Evolutionary conservation across 2,329 filamentous ascomycete genomes (phyloP).

Genomic region (Ceratocystis harringtonii): DNA sequence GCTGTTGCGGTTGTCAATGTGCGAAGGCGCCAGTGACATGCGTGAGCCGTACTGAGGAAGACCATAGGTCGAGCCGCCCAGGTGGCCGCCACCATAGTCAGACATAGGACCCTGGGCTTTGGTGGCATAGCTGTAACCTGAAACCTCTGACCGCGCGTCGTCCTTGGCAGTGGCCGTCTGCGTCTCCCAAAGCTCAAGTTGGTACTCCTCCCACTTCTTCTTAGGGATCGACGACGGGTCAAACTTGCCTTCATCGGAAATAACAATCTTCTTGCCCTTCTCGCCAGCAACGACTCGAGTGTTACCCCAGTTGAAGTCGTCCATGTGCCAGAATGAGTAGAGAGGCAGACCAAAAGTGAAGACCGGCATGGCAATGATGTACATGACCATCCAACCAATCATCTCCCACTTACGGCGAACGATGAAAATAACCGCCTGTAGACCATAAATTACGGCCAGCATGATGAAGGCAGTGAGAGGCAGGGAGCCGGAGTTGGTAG

Average conservation of each 20-base stretch:
- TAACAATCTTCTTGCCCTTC: conserved; percentile 77
- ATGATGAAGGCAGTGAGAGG: conserved; percentile 81
- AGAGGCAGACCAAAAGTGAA: conserved; percentile 83
- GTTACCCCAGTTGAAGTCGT: conserved; percentile 99
- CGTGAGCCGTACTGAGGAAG: conserved; percentile 39
- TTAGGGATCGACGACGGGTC: conserved; percentile 82
- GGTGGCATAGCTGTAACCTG: conserved; percentile 88
- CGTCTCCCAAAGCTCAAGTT: conserved; percentile 92
- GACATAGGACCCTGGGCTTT: conserved; percentile 52
- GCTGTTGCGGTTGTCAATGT: conserved; percentile 47
- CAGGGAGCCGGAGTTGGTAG: conserved; percentile 45
- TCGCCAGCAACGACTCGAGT: conserved; percentile 95
- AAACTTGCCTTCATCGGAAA: conserved; percentile 96
- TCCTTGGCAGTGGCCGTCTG: conserved; percentile 67
- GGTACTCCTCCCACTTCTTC: conserved; percentile 99
- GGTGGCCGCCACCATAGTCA: conserved; percentile 53
- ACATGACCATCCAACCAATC: conserved; percentile 98
- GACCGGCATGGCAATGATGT: conserved; percentile 77
- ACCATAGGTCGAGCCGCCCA: conserved; percentile 23
- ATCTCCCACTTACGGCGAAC: conserved; percentile 96
- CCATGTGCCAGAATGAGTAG: conserved; percentile 99
- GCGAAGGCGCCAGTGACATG: conserved; percentile 66
- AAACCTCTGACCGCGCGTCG: conserved; percentile 72
- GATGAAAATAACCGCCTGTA: conserved; percentile 96
- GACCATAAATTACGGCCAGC: conserved; percentile 87